Percentiles rank a stretch among this genome's conserved stretches.
These are phyloP conservation scores for Sporothrix humicola DNA, from an alignment of 2,329 filamentous ascomycete species.

Conservation along the genomic window DNA sequence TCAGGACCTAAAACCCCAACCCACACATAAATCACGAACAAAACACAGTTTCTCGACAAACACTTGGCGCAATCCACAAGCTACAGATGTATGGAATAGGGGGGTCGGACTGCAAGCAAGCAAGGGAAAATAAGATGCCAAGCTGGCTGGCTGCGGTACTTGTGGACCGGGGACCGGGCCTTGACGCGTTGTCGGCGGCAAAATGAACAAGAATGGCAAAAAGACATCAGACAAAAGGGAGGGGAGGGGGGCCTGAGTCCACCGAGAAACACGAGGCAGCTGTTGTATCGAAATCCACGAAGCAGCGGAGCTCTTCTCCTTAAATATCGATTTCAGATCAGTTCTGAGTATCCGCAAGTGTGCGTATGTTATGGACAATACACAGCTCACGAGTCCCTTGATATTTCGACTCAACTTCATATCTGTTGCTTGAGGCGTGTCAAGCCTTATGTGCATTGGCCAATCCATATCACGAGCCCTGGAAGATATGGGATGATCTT, in stretches of 20 bases:
- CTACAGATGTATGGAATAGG: background rate
- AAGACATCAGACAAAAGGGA: too few species aligned
- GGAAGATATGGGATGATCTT: background rate
- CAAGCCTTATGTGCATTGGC: background rate
- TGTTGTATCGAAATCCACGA: background rate
- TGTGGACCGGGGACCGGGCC: background rate
- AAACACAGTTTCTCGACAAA: slow-evolving; percentile 9
- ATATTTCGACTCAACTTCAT: too few species aligned
- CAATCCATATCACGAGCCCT: slow-evolving; percentile 2
- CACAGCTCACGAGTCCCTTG: too few species aligned
- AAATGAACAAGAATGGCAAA: background rate
- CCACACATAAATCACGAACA: background rate
- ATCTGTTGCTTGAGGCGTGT: background rate
- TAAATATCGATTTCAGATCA: background rate
- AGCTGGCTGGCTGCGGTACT: slow-evolving; percentile 7
- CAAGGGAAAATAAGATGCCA: background rate
- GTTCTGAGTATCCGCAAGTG: background rate
- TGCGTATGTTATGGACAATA: background rate
- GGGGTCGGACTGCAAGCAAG: background rate
- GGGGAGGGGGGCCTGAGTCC: background rate
- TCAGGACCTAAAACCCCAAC: slow-evolving; percentile 21
- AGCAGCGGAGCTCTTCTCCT: background rate
- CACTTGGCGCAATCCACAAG: background rate
- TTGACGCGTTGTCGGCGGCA: background rate
- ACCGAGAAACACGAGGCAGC: background rate